Percentiles rank a stretch among this genome's conserved stretches.
Evolutionary conservation across 1,284 basidiomycete genomes (phyloP).

Genomic region (Sanghuangporus sanghuang): DNA sequence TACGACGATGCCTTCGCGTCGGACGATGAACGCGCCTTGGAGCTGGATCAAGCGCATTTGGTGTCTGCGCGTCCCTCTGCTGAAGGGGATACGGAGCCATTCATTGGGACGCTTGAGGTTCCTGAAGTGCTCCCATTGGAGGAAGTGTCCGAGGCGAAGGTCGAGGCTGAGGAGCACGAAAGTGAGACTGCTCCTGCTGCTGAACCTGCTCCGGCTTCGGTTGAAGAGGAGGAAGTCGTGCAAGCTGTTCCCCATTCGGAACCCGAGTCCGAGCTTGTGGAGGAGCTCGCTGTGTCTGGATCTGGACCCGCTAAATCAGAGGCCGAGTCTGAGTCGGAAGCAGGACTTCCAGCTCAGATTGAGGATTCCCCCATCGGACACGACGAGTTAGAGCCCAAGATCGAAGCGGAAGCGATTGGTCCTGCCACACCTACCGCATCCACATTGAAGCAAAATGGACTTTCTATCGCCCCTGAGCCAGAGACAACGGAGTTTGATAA

Average conservation of each 20-base stretch:
- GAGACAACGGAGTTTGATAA: constrained; percentile 9
- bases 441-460: neutral
- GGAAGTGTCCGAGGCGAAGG: neutral
- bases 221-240: neutral
- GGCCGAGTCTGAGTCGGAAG: neutral
- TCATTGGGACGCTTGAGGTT: neutral
- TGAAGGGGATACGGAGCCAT: neutral
- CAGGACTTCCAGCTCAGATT: neutral
- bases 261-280: neutral
- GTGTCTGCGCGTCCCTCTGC: neutral
- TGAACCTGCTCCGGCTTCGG: neutral
- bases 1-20: constrained; percentile 17
- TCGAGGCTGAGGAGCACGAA: neutral
- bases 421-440: neutral
- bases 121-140: neutral
- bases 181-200: neutral
- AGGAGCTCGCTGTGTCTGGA: neutral
- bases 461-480: neutral
- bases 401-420: neutral
- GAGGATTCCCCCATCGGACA: neutral
- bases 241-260: neutral
- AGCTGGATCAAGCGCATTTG: constrained; percentile 9
- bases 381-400: neutral
- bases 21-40: neutral
- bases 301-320: neutral